phyloP scores from a whole-genome alignment of 2,329 filamentous ascomycete species.

The Nothopassalora personata region DNA sequence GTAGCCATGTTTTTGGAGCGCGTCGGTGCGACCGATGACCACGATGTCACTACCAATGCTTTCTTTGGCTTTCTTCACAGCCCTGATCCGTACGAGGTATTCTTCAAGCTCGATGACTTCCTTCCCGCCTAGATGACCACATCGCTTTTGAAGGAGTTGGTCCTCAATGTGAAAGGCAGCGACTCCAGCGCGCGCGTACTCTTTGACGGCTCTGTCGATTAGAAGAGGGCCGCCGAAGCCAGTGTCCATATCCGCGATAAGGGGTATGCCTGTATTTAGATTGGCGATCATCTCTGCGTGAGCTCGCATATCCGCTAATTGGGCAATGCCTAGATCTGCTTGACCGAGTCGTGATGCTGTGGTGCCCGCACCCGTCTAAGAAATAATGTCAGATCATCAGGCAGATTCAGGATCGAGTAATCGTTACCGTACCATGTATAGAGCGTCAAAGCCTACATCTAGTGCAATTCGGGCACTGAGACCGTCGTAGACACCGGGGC shows the following conservation, averaged over 20 bases:
- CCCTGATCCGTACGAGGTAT: slow-evolving; percentile 51
- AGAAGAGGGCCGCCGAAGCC: slow-evolving; percentile 38
- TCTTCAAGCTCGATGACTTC: slow-evolving; percentile 48
- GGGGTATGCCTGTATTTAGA: slow-evolving; percentile 13
- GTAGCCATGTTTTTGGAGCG: slow-evolving; percentile 52
- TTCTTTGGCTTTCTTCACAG: slow-evolving; percentile 46
- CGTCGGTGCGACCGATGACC: slow-evolving; percentile 59
- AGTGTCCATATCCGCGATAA: slow-evolving; percentile 27
- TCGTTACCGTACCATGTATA: slow-evolving; percentile 45
- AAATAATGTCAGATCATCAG: background rate
- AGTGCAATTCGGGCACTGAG: slow-evolving; percentile 53
- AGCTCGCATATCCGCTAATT: slow-evolving; percentile 18
- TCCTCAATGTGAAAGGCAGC: slow-evolving; percentile 10
- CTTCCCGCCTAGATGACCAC: slow-evolving; percentile 58
- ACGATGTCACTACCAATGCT: slow-evolving; percentile 52
- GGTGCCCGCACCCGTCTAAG: slow-evolving; percentile 24
- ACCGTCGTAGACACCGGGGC: slow-evolving; percentile 61
- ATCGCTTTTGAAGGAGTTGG: slow-evolving; percentile 37
- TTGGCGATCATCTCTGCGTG: slow-evolving; percentile 21
- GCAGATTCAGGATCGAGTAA: background rate
- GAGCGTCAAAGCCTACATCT: slow-evolving; percentile 44
- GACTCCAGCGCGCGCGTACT: slow-evolving; percentile 39
- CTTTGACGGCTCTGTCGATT: slow-evolving; percentile 50
- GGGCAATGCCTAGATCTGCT: slow-evolving; percentile 22
- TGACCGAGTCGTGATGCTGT: slow-evolving; percentile 19